A percentile compares a stretch with the other conserved stretches of the same genome.
phyloP scores from a whole-genome alignment of 805 yeast species.

The Osmozyma mogii region DNA sequence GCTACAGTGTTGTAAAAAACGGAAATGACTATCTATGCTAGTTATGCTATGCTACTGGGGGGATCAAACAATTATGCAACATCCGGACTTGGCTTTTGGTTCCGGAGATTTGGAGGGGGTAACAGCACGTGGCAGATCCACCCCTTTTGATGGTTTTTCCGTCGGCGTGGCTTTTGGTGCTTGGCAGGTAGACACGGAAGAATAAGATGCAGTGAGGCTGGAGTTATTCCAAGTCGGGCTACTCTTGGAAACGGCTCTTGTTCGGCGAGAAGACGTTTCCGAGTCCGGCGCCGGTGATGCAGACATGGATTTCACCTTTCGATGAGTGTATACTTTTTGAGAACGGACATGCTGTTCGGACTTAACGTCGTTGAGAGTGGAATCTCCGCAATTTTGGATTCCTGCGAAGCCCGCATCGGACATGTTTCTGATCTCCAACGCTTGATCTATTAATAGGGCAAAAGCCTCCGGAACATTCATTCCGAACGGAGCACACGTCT shows the following conservation, averaged over 20 bases:
- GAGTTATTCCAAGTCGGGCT: background rate
- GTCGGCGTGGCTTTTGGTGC: background rate
- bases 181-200: background rate
- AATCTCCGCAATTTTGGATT: background rate
- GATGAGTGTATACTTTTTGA: background rate
- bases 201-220: background rate
- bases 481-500: slow-evolving; percentile 19
- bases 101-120: too few species aligned
- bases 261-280: background rate
- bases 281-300: too few species aligned
- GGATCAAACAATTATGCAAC: slow-evolving; percentile 13
- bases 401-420: slow-evolving; percentile 1
- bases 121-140: too few species aligned
- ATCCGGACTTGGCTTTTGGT: slow-evolving; percentile 10
- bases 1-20: background rate
- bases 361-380: background rate
- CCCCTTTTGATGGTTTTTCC: background rate
- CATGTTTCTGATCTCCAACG: background rate
- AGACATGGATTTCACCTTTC: background rate
- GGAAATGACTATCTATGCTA: background rate
- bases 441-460: slow-evolving; percentile 15
- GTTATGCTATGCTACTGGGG: too few species aligned
- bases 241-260: background rate
- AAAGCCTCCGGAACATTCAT: slow-evolving; percentile 20
- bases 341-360: background rate